Conservation (phyloP, 2,329 filamentous ascomycete species). For the Xylaria sp. region DNA sequence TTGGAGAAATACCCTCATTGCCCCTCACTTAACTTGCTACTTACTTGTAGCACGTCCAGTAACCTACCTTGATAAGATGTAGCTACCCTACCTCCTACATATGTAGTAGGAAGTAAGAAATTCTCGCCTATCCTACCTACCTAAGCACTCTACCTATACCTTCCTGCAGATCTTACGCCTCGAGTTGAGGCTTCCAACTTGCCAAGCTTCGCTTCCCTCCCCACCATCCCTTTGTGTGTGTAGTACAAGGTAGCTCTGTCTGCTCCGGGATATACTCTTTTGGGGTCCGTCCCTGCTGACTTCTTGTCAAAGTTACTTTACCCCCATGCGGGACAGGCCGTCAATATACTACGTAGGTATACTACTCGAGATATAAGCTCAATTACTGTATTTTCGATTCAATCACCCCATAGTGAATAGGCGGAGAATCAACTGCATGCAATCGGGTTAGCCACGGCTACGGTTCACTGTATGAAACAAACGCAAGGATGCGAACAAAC, state of each 20-base stretch:
- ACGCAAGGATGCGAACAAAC: constrained; percentile 33
- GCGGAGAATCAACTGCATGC: neutral
- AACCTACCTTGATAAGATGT: too few species aligned
- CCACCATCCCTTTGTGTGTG: constrained; percentile 26
- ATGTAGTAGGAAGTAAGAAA: neutral
- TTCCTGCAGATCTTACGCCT: constrained; percentile 31
- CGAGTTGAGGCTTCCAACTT: constrained; percentile 25
- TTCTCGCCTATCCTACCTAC: constrained; percentile 8
- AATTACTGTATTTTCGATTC: neutral
- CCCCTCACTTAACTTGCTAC: constrained; percentile 17
- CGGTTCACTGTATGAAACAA: constrained; percentile 34
- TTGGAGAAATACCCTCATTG: constrained; percentile 5
- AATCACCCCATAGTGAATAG: neutral
- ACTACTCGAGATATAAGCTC: too few species aligned
- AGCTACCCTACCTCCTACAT: too few species aligned
- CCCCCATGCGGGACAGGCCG: neutral
- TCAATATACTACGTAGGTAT: neutral
- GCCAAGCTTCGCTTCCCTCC: constrained; percentile 27
- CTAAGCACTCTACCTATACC: neutral
- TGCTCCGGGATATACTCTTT: constrained; percentile 26
- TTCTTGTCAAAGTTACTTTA: neutral
- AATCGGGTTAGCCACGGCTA: constrained; percentile 12
- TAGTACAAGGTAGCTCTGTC: constrained; percentile 5
- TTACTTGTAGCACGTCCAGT: neutral
- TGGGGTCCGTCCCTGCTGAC: neutral